phyloP scores from a whole-genome alignment of 1,284 basidiomycete genomes.

The Austropuccinia psidii region DNA sequence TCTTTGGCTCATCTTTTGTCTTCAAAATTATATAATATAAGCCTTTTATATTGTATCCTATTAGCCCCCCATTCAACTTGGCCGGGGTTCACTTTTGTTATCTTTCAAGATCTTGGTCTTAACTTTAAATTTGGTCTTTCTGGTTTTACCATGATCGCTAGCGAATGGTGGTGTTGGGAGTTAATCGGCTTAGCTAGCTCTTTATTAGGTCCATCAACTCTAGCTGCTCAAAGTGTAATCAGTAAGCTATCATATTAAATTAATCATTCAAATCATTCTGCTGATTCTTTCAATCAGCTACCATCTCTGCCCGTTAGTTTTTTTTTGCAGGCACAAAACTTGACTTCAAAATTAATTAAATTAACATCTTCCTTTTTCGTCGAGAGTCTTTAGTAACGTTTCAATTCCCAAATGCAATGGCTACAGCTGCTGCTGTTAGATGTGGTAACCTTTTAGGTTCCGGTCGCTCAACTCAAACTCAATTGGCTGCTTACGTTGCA shows the following conservation, averaged over 20 bases:
- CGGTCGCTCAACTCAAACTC: not conserved
- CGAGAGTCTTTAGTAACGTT: conserved; percentile 57
- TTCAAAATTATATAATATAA: conserved; percentile 48
- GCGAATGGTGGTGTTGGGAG: conserved; percentile 92
- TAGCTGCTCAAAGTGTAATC: conserved; percentile 54
- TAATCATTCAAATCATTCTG: not conserved
- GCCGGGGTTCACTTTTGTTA: conserved; percentile 64
- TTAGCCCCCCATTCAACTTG: conserved; percentile 72
- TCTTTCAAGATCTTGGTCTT: conserved; percentile 64
- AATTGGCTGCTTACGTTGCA: not conserved
- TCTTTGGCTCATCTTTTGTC: conserved; percentile 48
- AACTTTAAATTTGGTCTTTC: conserved; percentile 67
- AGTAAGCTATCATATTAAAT: conserved; percentile 54
- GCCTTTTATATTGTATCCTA: conserved; percentile 62
- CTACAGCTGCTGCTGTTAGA: conserved; percentile 74
- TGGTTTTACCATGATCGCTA: conserved; percentile 57
- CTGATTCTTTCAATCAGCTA: not conserved
- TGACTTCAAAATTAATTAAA: not conserved
- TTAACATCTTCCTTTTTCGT: not conserved
- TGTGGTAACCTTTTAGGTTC: conserved; percentile 47
- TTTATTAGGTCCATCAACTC: conserved; percentile 48
- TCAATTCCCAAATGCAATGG: conserved; percentile 73
- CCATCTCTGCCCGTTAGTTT: conserved; percentile 1
- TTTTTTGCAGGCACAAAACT: not conserved
- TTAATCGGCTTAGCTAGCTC: conserved; percentile 52